These are phyloP conservation scores for Stagonosporopsis rhizophila DNA, from an alignment of 2,329 filamentous ascomycete genomes.

Conservation along the genomic window DNA sequence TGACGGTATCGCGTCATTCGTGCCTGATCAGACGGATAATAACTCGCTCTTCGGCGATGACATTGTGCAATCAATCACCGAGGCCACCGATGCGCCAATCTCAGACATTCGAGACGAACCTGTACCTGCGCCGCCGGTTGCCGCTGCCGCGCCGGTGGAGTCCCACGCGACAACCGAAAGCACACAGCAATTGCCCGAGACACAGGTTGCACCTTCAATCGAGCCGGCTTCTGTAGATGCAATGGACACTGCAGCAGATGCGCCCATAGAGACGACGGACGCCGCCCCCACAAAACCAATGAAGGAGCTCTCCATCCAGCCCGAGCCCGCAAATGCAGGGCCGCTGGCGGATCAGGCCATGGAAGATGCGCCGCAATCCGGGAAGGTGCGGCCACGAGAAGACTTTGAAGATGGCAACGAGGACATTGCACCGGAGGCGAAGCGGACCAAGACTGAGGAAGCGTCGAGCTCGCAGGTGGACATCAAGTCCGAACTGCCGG, in stretches of 20 bases:
- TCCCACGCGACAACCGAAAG: slow-evolving; percentile 28
- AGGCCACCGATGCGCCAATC: slow-evolving; percentile 51
- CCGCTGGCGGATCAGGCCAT: slow-evolving; percentile 46
- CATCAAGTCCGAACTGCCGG: slow-evolving; percentile 53
- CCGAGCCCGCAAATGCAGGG: slow-evolving; percentile 20
- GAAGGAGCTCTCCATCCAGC: slow-evolving; percentile 41
- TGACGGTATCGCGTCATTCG: slow-evolving; percentile 52
- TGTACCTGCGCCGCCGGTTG: slow-evolving; percentile 22
- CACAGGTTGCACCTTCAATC: slow-evolving; percentile 27
- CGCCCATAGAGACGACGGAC: slow-evolving; percentile 18
- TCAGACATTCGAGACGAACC: slow-evolving; percentile 46
- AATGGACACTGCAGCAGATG: slow-evolving; percentile 38
- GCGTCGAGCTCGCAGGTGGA: slow-evolving; percentile 42
- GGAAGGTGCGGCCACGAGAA: slow-evolving; percentile 68
- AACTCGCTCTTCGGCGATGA: slow-evolving; percentile 51
- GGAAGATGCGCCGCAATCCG: slow-evolving; percentile 50
- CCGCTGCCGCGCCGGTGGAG: slow-evolving; percentile 1
- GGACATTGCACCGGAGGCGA: slow-evolving; percentile 67
- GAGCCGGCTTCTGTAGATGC: slow-evolving; percentile 28
- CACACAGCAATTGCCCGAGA: slow-evolving; percentile 43
- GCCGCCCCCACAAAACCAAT: slow-evolving; percentile 43
- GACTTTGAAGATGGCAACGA: slow-evolving; percentile 67
- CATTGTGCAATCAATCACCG: slow-evolving; percentile 41
- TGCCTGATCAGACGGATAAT: slow-evolving; percentile 50
- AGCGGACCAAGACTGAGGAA: slow-evolving; percentile 77